These are phyloP conservation scores for Stylosanthes scabra DNA, from an alignment of 331 rosid genomes.

Conservation along the genomic window DNA sequence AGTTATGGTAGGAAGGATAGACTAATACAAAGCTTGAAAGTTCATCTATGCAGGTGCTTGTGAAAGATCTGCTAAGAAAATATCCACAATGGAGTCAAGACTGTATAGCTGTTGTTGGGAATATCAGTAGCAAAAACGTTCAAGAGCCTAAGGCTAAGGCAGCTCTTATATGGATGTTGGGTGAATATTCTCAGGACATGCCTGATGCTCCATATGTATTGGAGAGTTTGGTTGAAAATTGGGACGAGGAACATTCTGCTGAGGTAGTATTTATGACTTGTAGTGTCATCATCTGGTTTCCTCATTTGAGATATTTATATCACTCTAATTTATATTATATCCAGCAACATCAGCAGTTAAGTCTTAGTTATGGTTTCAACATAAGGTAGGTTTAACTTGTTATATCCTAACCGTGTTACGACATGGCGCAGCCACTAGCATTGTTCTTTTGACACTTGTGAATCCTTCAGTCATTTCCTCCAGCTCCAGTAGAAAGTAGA, in stretches of 20 bases:
- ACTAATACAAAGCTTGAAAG: conserved; percentile 39
- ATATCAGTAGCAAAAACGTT: conserved; percentile 94
- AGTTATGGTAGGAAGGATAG: conserved; percentile 24
- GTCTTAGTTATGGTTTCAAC: not conserved
- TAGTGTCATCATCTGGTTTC: conserved; percentile 26
- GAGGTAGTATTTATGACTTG: conserved; percentile 58
- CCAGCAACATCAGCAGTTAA: conserved; percentile 14
- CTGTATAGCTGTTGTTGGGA: conserved; percentile 99
- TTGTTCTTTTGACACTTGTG: conserved; percentile 4
- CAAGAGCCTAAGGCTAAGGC: conserved; percentile 99
- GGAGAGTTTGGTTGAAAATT: conserved; percentile 85
- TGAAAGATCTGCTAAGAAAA: conserved; percentile 93
- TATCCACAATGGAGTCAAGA: conserved; percentile 99
- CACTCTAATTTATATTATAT: conserved; percentile 10
- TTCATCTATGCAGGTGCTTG: conserved; percentile 81
- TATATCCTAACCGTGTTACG: not conserved
- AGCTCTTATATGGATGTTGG: conserved; percentile 99
- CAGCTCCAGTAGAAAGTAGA: not conserved
- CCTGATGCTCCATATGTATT: conserved; percentile 92
- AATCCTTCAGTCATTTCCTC: conserved; percentile 4
- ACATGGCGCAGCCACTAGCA: conserved; percentile 5
- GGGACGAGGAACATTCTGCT: conserved; percentile 97
- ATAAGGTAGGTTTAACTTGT: not conserved
- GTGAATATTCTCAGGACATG: conserved; percentile 98
- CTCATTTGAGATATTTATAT: conserved; percentile 15